Percentiles rank a stretch among this genome's conserved stretches.
phyloP scores from a whole-genome alignment of 2,329 filamentous ascomycete genomes.

The Fusarium verrucosum region DNA sequence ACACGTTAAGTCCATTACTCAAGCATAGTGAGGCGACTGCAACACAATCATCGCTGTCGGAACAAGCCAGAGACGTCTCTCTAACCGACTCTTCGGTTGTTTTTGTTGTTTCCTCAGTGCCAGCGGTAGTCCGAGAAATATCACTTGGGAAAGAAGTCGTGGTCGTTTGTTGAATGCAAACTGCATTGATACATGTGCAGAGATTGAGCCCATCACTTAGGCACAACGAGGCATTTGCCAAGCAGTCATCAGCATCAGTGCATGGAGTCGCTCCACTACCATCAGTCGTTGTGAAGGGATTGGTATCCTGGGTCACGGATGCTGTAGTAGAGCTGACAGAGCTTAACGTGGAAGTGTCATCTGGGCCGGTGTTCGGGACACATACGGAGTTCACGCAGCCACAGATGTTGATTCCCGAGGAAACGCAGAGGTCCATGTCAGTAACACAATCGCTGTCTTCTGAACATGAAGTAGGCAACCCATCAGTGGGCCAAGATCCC shows the following conservation, averaged over 20 bases:
- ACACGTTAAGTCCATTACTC: not conserved
- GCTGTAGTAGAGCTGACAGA: not conserved
- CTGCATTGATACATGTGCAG: constrained; percentile 10
- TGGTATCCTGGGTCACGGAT: not conserved
- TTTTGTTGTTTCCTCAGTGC: not conserved
- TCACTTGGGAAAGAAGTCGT: not conserved
- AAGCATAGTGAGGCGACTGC: not conserved
- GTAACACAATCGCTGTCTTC: constrained; percentile 8
- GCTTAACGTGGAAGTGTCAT: not conserved
- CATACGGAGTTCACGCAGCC: constrained; percentile 5
- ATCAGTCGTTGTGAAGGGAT: not conserved
- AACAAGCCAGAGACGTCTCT: not conserved
- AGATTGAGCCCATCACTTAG: not conserved
- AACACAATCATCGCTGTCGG: not conserved
- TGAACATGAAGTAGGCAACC: constrained; percentile 2
- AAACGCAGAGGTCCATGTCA: constrained; percentile 1
- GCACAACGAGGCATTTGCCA: not conserved
- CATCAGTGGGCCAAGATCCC: not conserved
- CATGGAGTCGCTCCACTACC: not conserved
- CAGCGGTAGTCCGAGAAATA: not conserved
- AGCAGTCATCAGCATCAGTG: not conserved
- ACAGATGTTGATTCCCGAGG: constrained; percentile 10
- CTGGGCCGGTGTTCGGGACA: not conserved
- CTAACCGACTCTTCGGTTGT: not conserved
- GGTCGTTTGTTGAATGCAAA: constrained; percentile 3